Evolutionary conservation across 1,284 basidiomycete species (phyloP), one percentile per base, ranked within the genome.

Genomic region (Takashimella koratensis): DNA sequence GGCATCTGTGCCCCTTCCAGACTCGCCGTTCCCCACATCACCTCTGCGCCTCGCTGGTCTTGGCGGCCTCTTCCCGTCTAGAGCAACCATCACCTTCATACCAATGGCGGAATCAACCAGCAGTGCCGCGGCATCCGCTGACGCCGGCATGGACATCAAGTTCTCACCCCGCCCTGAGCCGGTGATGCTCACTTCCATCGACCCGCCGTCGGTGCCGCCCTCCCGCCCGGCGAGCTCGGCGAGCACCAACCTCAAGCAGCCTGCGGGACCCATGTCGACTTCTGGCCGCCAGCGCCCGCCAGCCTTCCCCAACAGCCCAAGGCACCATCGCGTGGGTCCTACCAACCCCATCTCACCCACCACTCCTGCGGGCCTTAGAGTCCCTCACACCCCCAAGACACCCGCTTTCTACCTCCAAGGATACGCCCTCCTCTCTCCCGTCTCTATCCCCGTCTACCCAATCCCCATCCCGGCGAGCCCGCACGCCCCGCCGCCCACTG

Each of bases 221-320:
- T 36, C 30, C 16, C 30, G 30, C 30, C 30, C 30, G 8, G 16
- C 30, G 10, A 36, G 30, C 30, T 16, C 30, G 30, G 30, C 30
- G 16, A 36, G 30, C 30, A 16, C 10, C 10, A 36, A 36, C 16
- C 30, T 36, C 16, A 36, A 36, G 30, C 8, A 36, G 16, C 57
- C 59, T 8, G 27, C 56, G 1, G 54, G 61, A 21, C 57, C 56
- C 6, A 60, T 65, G 56, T 65, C 63, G 2, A 53, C 53, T 43
- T 61, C 63, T 44, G 36, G 47, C 46, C 41, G 60, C 41, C 39
- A 53, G 46, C 8, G 49, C 49, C 53, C 58, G 19, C 59, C 59
- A n/a, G 47, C 57, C 36, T 59, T 58, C 47, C 65, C 65, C 16
- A 21, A 56, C 10, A 57, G 56, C n/a, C 59, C 62, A 25, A 30